A percentile compares a stretch with the other conserved stretches of the same genome.
phyloP scores from a whole-genome alignment of 805 yeast species.

The Vanderwaltozyma yarrowii region DNA sequence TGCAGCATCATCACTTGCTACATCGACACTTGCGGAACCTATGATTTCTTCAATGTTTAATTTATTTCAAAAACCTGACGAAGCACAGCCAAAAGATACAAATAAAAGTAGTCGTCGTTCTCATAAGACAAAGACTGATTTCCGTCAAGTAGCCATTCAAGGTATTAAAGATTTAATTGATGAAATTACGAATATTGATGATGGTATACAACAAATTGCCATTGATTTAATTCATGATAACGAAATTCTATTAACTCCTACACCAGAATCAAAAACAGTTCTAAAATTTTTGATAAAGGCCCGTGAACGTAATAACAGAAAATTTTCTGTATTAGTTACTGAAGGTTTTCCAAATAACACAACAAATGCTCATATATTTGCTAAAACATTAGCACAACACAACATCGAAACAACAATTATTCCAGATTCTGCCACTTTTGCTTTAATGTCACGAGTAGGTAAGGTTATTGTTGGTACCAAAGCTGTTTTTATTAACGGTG shows the following conservation, averaged over 20 bases:
- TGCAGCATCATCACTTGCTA: slow-evolving; percentile 7
- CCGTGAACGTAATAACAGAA: slow-evolving; percentile 61
- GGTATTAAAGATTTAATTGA: slow-evolving; percentile 88
- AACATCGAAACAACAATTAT: slow-evolving; percentile 84
- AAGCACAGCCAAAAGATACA: slow-evolving; percentile 7
- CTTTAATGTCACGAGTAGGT: slow-evolving; percentile 95
- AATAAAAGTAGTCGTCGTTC: slow-evolving; percentile 13
- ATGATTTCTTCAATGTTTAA: slow-evolving; percentile 82
- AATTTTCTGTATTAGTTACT: slow-evolving; percentile 83
- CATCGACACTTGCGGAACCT: slow-evolving; percentile 30
- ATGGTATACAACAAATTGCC: slow-evolving; percentile 83
- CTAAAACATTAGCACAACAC: slow-evolving; percentile 67
- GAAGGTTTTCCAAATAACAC: slow-evolving; percentile 88
- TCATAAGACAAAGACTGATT: slow-evolving; percentile 38
- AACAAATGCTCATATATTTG: slow-evolving; percentile 67
- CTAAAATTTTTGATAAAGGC: slow-evolving; percentile 79
- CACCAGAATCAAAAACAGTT: slow-evolving; percentile 87
- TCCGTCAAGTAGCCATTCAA: slow-evolving; percentile 78
- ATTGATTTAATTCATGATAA: slow-evolving; percentile 91
- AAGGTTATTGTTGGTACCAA: slow-evolving; percentile 90
- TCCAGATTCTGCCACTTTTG: slow-evolving; percentile 88
- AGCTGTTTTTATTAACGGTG: slow-evolving; percentile 93
- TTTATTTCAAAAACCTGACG: slow-evolving; percentile 48
- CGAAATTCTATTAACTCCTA: slow-evolving; percentile 75
- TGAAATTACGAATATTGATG: slow-evolving; percentile 82